These are phyloP conservation scores for Lactarius quietus DNA, from an alignment of 768 basidiomycete genomes.

Conservation along the genomic window DNA sequence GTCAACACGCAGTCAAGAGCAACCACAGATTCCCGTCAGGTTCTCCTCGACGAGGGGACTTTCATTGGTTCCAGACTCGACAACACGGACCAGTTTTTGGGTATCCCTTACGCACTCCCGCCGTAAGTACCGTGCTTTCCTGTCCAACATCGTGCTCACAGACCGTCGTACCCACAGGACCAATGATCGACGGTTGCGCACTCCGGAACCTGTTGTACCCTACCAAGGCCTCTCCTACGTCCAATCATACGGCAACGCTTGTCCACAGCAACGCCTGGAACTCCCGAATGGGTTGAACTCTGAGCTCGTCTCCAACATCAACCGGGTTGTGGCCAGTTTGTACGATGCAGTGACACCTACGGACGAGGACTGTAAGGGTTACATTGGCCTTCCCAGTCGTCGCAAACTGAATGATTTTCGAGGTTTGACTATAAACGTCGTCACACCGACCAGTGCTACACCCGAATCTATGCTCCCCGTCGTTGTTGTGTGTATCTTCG, in stretches of 20 bases:
- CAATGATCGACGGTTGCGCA: conserved; percentile 37
- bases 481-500: conserved; percentile 26
- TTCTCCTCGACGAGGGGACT: background rate
- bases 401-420: background rate
- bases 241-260: conserved; percentile 26
- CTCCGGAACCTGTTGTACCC: conserved; percentile 27
- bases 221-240: conserved; percentile 27
- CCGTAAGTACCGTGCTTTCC: no score
- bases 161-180: conserved; percentile 27
- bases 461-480: conserved; percentile 26
- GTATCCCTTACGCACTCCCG: background rate
- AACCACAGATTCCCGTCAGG: background rate
- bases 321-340: background rate
- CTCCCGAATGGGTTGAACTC: conserved; percentile 14
- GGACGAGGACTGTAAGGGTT: conserved; percentile 29
- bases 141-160: no score
- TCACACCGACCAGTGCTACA: conserved; percentile 21
- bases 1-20: background rate
- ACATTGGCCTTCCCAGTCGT: background rate
- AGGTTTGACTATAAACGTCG: conserved; percentile 31
- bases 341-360: conserved; percentile 5
- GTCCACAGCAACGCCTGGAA: conserved; percentile 29
- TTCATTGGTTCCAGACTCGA: background rate
- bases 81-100: background rate
- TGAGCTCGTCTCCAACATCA: background rate